Percentiles rank a stretch among this genome's conserved stretches.
phyloP scores from a whole-genome alignment of 805 yeast genomes.

The Priceomyces castillae region DNA sequence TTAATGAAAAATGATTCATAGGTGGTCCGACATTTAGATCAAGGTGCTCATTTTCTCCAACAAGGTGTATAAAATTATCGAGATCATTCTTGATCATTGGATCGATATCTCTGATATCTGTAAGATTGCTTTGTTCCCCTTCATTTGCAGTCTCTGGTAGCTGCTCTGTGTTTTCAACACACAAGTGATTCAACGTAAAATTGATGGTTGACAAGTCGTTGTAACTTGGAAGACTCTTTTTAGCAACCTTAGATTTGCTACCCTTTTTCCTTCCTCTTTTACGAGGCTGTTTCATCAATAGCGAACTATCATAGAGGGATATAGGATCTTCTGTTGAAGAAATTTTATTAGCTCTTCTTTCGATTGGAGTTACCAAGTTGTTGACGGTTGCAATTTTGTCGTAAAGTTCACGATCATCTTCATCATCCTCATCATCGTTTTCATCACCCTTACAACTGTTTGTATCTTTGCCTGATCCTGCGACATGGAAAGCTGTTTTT shows the following conservation, averaged over 20 bases:
- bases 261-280: constrained; percentile 8
- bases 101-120: background rate
- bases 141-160: background rate
- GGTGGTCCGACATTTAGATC: background rate
- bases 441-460: background rate
- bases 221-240: background rate
- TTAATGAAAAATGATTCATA: constrained; percentile 4
- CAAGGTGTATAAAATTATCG: background rate
- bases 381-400: background rate
- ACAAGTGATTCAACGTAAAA: background rate
- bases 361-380: constrained; percentile 2
- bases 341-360: constrained; percentile 6
- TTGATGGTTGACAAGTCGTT: background rate
- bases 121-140: background rate
- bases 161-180: background rate
- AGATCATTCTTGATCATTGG: constrained; percentile 1
- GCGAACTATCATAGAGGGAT: background rate
- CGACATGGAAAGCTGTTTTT: background rate
- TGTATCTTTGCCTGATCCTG: background rate
- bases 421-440: background rate
- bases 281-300: constrained; percentile 2
- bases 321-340: constrained; percentile 1
- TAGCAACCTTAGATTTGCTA: constrained; percentile 1
- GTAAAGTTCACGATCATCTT: background rate
- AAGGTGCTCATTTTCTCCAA: constrained; percentile 1